phyloP scores from a whole-genome alignment of 352 stramenopile species.

The Phytophthora podocarpi region DNA sequence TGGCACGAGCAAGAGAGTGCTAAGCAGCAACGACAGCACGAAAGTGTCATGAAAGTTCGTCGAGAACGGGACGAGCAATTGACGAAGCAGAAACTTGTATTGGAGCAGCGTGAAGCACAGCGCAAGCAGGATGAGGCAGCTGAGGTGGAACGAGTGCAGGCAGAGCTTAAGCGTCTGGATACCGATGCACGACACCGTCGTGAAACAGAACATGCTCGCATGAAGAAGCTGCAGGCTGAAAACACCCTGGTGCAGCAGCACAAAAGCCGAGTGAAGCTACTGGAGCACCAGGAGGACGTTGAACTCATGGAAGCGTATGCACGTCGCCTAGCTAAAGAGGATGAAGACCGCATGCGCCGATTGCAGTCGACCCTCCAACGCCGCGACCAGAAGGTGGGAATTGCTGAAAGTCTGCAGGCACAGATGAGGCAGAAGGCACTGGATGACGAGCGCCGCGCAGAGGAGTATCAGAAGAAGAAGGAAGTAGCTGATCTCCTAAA shows the following conservation, averaged over 20 bases:
- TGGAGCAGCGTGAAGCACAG: conserved; percentile 39
- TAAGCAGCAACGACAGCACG: conserved; percentile 59
- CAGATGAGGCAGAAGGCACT: conserved; percentile 55
- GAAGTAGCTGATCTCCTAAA: conserved; percentile 37
- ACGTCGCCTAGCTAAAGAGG: conserved; percentile 56
- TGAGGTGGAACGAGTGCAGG: conserved; percentile 60
- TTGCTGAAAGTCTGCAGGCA: conserved; percentile 50
- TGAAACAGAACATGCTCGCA: conserved; percentile 52
- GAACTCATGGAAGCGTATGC: conserved; percentile 78
- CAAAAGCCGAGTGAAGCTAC: conserved; percentile 42
- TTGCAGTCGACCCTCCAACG: conserved; percentile 53
- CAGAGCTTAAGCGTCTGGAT: conserved; percentile 56
- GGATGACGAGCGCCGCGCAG: conserved; percentile 59
- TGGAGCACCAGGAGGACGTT: conserved; percentile 65
- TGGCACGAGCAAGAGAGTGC: conserved; percentile 54
- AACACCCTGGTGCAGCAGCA: conserved; percentile 48
- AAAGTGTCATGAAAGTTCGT: conserved; percentile 56
- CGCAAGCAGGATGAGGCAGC: conserved; percentile 50
- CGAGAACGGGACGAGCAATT: conserved; percentile 69
- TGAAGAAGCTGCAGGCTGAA: conserved; percentile 52
- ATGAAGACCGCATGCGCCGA: conserved; percentile 53
- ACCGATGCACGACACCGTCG: conserved; percentile 44
- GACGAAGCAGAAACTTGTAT: conserved; percentile 47
- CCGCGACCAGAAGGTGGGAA: conserved; percentile 45
- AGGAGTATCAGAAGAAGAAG: conserved; percentile 71